Evolutionary conservation across 441 rosid genomes (phyloP).

Genomic region (Omphalea diandra): DNA sequence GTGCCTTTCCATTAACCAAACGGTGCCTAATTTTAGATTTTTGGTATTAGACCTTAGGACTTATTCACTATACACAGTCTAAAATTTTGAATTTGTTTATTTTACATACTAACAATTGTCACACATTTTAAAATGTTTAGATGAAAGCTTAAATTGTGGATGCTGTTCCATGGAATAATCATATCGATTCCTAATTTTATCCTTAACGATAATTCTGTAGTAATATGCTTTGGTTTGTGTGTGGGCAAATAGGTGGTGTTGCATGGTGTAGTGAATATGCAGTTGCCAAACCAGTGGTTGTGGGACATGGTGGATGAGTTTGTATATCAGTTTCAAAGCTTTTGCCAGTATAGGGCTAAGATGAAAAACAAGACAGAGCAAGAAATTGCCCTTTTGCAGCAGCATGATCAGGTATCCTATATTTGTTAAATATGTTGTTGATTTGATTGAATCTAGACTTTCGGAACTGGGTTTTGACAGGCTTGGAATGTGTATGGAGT

Average conservation of each 20-base stretch:
- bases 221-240: too few species aligned
- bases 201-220: too few species aligned
- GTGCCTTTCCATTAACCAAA: too few species aligned
- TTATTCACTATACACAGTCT: too few species aligned
- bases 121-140: too few species aligned
- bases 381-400: slow-evolving; percentile 74
- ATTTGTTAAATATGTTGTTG: not conserved
- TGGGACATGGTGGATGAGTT: slow-evolving; percentile 99
- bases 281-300: slow-evolving; percentile 94
- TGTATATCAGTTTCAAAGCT: slow-evolving; percentile 95
- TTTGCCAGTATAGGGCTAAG: slow-evolving; percentile 93
- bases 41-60: too few species aligned
- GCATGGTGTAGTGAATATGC: slow-evolving; percentile 98
- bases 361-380: slow-evolving; percentile 90
- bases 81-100: too few species aligned
- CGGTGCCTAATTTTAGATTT: too few species aligned
- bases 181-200: too few species aligned
- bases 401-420: slow-evolving; percentile 63
- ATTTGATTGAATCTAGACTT: not conserved
- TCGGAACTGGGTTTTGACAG: slow-evolving; percentile 28
- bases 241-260: slow-evolving; percentile 62
- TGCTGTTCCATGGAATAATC: too few species aligned
- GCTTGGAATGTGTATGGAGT: slow-evolving; percentile 99
- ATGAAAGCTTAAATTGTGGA: too few species aligned
- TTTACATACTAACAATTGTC: too few species aligned